Evolutionary conservation across 805 yeast species (phyloP), one percentile per base, ranked within the genome.

Genomic region (Starmerella floricola): DNA sequence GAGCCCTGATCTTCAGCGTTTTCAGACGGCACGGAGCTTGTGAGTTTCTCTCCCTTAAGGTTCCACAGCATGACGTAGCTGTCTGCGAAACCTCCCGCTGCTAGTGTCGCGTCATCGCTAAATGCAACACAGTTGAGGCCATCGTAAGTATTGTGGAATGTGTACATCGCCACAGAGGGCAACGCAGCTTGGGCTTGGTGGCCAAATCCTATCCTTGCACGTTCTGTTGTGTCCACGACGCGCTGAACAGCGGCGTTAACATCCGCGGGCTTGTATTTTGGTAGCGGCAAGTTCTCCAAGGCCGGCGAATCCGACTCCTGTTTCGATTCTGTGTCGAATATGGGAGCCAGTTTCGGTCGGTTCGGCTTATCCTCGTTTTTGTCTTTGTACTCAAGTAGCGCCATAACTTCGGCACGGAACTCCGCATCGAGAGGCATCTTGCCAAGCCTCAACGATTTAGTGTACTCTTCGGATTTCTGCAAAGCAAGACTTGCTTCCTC

Each of bases 121-220:
- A 88, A 88, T 49, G 78, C 82, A 36, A 88, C 58, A 38, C 86
- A 75, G n/a, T 93, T 82, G 70, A 91, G 66, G 47, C 82, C 93
- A 50, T 80, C 79, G 58, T 84, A 79, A 10, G 96, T 83, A 62
- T 91, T 91, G 67, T 91, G 98, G 65, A 91, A 87, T 1, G 97
- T 88, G 66, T 91, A 91, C 94, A 88, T 84, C 62, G 97, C 91
- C 28, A 88, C 94, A 43, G 94, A 81, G 18, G 98, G 98, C 20
- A 88, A 73, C 18, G 85, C 68, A 3, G 93, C 80, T 62, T 82
- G 95, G 15, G 31, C 29, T 16, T 27, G 33, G 39, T 40, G 46
- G 19, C 55, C 48, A 17, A 45, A 34, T 17, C 76, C 82, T 39
- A 88, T 59, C 50, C 68, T 72, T 45, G 88, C 76, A 48, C 79